Conservation (phyloP, 805 yeast species). For the Dipodascopsis tothii region DNA sequence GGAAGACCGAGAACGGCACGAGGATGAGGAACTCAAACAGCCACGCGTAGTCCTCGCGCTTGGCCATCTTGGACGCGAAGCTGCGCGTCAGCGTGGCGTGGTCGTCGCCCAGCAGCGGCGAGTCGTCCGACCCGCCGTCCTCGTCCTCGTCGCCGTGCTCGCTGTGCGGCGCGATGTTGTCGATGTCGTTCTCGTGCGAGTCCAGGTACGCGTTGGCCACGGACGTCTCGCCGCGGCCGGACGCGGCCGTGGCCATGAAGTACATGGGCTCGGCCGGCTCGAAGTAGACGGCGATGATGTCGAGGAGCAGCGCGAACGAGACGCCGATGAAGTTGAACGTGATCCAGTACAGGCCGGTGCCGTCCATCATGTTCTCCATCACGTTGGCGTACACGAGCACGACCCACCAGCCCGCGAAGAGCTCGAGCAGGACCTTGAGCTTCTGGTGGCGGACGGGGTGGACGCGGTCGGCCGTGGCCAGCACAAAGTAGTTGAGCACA, state of each 20-base stretch:
- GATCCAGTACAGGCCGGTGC: constrained; percentile 41
- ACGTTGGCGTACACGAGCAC: constrained; percentile 45
- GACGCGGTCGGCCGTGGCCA: constrained; percentile 40
- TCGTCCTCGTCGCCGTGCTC: constrained; percentile 14
- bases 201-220: constrained; percentile 14
- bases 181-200: constrained; percentile 12
- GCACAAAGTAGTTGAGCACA: constrained; percentile 48
- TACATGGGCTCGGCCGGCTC: constrained; percentile 24
- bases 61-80: constrained; percentile 26
- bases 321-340: constrained; percentile 28
- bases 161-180: constrained; percentile 19
- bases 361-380: constrained; percentile 41
- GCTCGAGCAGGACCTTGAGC: constrained; percentile 48
- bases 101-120: constrained; percentile 41
- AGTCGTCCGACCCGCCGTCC: constrained; percentile 17
- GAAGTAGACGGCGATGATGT: constrained; percentile 19
- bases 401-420: constrained; percentile 52
- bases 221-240: constrained; percentile 16
- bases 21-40: constrained; percentile 59
- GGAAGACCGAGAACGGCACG: constrained; percentile 56
- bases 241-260: constrained; percentile 11
- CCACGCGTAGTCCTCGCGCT: constrained; percentile 69
- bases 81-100: constrained; percentile 41
- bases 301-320: constrained; percentile 19
- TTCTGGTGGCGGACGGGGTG: constrained; percentile 54